These are phyloP conservation scores for Cryptosporidium baileyi DNA, from an alignment of 169 alveolate genomes.

Conservation along the genomic window DNA sequence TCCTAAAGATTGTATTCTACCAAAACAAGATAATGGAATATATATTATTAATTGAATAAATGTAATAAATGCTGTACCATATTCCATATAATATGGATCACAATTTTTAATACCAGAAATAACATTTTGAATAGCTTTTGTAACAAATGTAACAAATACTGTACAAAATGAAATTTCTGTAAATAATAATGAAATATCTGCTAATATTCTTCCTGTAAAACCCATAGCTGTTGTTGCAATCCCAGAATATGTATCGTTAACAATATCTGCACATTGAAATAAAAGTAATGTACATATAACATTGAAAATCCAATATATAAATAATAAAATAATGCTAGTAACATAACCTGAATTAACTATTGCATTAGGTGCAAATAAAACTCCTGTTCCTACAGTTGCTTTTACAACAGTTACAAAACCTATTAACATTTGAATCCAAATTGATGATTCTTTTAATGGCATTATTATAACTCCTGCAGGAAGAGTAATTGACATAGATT, in stretches of 20 bases:
- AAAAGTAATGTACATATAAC: slow-evolving; percentile 32
- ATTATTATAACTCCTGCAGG: background rate
- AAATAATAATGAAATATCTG: slow-evolving; percentile 17
- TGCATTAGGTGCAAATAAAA: slow-evolving; percentile 46
- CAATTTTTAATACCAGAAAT: slow-evolving; percentile 36
- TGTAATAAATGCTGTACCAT: slow-evolving; percentile 56
- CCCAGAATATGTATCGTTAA: slow-evolving; percentile 47
- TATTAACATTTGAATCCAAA: slow-evolving; percentile 53
- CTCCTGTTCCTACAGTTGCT: slow-evolving; percentile 59
- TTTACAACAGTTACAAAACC: slow-evolving; percentile 55
- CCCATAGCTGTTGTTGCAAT: slow-evolving; percentile 56
- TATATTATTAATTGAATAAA: slow-evolving; percentile 28
- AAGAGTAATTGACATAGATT: background rate
- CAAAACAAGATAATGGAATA: slow-evolving; percentile 39
- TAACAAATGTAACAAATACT: slow-evolving; percentile 53
- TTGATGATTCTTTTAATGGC: slow-evolving; percentile 48
- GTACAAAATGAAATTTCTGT: slow-evolving; percentile 41
- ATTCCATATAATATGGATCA: slow-evolving; percentile 23
- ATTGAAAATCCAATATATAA: slow-evolving; percentile 45
- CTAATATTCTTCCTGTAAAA: slow-evolving; percentile 5
- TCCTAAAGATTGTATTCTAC: slow-evolving; percentile 53
- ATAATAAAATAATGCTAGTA: background rate
- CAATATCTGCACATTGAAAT: slow-evolving; percentile 57
- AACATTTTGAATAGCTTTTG: slow-evolving; percentile 57
- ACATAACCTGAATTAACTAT: slow-evolving; percentile 44